Evolutionary conservation across 2,329 filamentous ascomycete species (phyloP), one percentile per base, ranked within the genome.

Genomic region (Exophiala calicioides): DNA sequence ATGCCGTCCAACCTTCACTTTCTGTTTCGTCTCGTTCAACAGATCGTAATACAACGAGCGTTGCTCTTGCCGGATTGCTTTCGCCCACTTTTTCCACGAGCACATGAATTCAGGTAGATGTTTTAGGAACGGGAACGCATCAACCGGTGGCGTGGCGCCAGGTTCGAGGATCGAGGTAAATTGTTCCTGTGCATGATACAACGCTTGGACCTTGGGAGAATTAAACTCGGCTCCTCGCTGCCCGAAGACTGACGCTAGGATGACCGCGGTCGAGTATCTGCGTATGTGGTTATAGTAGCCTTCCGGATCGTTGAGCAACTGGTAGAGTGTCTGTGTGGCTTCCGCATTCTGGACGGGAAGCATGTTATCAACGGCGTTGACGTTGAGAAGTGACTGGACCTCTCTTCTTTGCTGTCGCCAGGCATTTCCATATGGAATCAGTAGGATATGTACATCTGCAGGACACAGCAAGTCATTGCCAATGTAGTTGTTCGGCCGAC

Each of bases 101-200:
- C 73, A 71, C 1, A 76, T 56, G 2, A 62, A 42, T 18, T 64
- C 60, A 0, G 75, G 75, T 0, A 77, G 38, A 34, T 73, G 60
- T 38, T 73, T 73, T 39, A 69, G 59, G 10, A 62, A 31, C 1
- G 66, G 76, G 46, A 76, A 67, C 0, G 70, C 66, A 53, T 77
- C 74, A 12, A 72, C 72, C 4, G 47, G 47, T 8, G 41, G 47
- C 3, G 47, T 50, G 10, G 47, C 41, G 5, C 46, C 46, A 6
- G 29, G 24, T 5, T 33, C 32, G 18, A 50, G 29, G 12, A 44
- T 50, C 8, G 33, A 16, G 10, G 10, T 30, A 19, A 50, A 50
- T 9, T 38, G 21, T 18, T 39, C 41, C 23, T 39, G 21, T 20
- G 39, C 41, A 16, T 50, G 32, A 16, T 44, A 50, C 29, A 50